Evolutionary conservation across 2,329 filamentous ascomycete genomes (phyloP).

Genomic region (Hypoxylon sp.): DNA sequence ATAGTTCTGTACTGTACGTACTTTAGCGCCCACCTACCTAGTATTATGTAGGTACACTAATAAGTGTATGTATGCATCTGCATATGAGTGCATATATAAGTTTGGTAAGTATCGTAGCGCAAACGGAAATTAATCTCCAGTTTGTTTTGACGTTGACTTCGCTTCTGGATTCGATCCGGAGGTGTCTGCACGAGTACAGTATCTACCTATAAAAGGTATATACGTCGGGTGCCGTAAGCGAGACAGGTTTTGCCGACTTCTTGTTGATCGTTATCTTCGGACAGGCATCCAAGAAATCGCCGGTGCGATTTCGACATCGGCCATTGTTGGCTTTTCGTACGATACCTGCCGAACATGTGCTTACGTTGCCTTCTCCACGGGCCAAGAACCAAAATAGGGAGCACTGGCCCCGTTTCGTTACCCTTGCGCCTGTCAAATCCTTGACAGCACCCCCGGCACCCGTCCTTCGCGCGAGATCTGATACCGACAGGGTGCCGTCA

Average conservation of each 20-base stretch:
- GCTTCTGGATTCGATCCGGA: slow-evolving; percentile 21
- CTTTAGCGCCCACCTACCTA: no score
- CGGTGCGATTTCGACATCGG: slow-evolving; percentile 26
- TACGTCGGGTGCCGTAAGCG: slow-evolving; percentile 4
- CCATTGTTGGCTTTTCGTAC: slow-evolving; percentile 25
- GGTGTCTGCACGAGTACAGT: slow-evolving; percentile 1
- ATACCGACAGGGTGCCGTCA: slow-evolving; percentile 33
- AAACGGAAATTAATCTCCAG: no score
- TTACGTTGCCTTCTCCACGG: slow-evolving; percentile 33
- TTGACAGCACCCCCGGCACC: slow-evolving; percentile 33
- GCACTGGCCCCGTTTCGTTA: slow-evolving; percentile 8
- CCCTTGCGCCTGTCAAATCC: slow-evolving; percentile 36
- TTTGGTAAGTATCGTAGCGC: slow-evolving; percentile 1
- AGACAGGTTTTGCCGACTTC: slow-evolving; percentile 14
- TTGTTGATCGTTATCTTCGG: slow-evolving; percentile 27
- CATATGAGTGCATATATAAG: no score
- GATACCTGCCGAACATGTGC: slow-evolving; percentile 31
- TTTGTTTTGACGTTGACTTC: slow-evolving; percentile 12
- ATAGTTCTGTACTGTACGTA: slow-evolving; percentile 9
- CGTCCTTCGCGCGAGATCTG: slow-evolving; percentile 35
- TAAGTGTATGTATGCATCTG: not conserved
- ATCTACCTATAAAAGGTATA: no score
- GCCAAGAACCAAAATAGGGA: slow-evolving; percentile 31
- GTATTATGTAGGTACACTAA: not conserved
- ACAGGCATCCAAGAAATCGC: slow-evolving; percentile 13